phyloP scores from a whole-genome alignment of 1,139 yeast genomes.

The Arxiozyma heterogenica region DNA sequence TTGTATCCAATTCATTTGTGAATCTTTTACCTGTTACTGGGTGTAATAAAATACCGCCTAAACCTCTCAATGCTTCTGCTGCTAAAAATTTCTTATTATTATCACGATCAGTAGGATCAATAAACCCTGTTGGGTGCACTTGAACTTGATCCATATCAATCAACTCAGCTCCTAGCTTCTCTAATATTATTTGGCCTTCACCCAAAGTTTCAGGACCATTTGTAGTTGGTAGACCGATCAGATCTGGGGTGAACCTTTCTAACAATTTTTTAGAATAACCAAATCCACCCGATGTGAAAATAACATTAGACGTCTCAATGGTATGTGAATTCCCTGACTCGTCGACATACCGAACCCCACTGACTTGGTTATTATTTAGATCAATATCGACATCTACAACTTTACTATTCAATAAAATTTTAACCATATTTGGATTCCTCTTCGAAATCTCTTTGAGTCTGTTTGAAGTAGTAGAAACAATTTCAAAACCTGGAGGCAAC shows the following conservation, averaged over 20 bases:
- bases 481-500: slow-evolving; percentile 71
- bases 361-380: slow-evolving; percentile 29
- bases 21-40: slow-evolving; percentile 50
- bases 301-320: slow-evolving; percentile 37
- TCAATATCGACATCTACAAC: slow-evolving; percentile 46
- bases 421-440: slow-evolving; percentile 42
- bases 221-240: slow-evolving; percentile 57
- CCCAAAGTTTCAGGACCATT: slow-evolving; percentile 72
- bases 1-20: slow-evolving; percentile 61
- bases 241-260: slow-evolving; percentile 57
- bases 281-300: slow-evolving; percentile 75
- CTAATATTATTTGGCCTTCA: slow-evolving; percentile 59
- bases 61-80: slow-evolving; percentile 74
- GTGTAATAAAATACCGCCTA: slow-evolving; percentile 64
- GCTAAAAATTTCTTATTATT: slow-evolving; percentile 57
- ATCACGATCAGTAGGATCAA: slow-evolving; percentile 49
- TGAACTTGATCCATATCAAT: slow-evolving; percentile 72
- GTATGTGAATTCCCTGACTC: slow-evolving; percentile 21
- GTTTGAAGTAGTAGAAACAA: slow-evolving; percentile 53
- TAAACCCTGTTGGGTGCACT: slow-evolving; percentile 82
- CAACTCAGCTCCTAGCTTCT: slow-evolving; percentile 50
- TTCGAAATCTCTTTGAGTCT: slow-evolving; percentile 43
- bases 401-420: slow-evolving; percentile 45
- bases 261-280: slow-evolving; percentile 38
- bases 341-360: slow-evolving; percentile 45